phyloP scores from a whole-genome alignment of 139 green algal genomes.

The Asterochloris sp. region DNA sequence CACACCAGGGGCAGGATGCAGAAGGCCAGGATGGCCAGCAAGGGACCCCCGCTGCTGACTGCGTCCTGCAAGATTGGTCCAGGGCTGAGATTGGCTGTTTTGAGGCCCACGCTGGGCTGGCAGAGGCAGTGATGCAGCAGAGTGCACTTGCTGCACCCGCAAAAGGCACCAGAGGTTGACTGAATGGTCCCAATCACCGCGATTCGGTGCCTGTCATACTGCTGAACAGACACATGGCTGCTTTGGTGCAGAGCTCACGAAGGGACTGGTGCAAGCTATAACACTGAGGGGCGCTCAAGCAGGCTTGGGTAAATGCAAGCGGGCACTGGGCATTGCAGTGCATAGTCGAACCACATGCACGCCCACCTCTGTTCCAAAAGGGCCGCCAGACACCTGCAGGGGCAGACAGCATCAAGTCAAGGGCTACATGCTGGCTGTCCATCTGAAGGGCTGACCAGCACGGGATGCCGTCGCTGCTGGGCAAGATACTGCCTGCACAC shows the following conservation, averaged over 20 bases:
- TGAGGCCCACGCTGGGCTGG: background rate
- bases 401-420: too few relatives aligned
- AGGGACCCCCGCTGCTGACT: slow-evolving; percentile 70
- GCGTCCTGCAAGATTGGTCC: slow-evolving; percentile 56
- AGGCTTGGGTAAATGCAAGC: background rate
- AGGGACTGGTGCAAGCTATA: background rate
- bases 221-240: too few relatives aligned
- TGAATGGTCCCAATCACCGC: too few relatives aligned
- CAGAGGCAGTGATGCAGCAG: background rate
- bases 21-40: slow-evolving; percentile 83
- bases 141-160: background rate
- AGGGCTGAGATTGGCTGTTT: background rate
- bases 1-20: slow-evolving; percentile 81
- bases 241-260: too few relatives aligned
- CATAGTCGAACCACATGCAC: too few relatives aligned
- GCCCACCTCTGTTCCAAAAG: slow-evolving; percentile 89
- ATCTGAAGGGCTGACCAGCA: too few relatives aligned
- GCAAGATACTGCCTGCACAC: too few relatives aligned
- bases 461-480: too few relatives aligned
- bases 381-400: slow-evolving; percentile 76
- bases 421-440: too few relatives aligned
- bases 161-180: too few relatives aligned
- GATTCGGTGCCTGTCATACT: too few relatives aligned
- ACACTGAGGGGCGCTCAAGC: background rate
- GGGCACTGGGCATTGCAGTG: too few relatives aligned